Conservation (phyloP, 2,329 filamentous ascomycete species). For the Penicillium sp. region DNA sequence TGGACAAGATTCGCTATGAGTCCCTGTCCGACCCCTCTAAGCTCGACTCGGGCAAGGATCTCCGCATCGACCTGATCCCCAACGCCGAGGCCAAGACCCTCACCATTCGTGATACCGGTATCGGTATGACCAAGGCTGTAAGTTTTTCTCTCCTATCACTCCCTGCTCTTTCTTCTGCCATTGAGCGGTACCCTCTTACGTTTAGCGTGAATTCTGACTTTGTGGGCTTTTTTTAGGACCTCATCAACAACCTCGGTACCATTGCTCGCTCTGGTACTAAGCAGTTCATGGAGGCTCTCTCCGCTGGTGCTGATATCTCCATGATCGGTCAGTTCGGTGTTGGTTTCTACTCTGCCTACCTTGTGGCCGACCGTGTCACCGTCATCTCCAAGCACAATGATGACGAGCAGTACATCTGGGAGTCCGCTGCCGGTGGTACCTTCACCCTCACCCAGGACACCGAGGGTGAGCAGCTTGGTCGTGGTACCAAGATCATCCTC, state of each 20-base stretch:
- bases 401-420: constrained; percentile 99
- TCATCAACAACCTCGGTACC: constrained; percentile 99
- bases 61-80: constrained; percentile 97
- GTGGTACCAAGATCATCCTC: constrained; percentile 95
- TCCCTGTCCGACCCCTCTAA: constrained; percentile 92
- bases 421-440: constrained; percentile 92
- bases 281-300: constrained; percentile 99
- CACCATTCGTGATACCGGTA: constrained; percentile 94
- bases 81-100: constrained; percentile 96
- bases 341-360: constrained; percentile 99
- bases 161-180: too few species aligned
- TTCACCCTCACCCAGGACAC: constrained; percentile 89
- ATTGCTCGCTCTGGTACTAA: constrained; percentile 99
- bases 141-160: constrained; percentile 46
- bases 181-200: not conserved
- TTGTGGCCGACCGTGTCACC: constrained; percentile 90
- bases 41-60: constrained; percentile 94
- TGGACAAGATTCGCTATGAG: constrained; percentile 99
- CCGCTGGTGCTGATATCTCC: constrained; percentile 95
- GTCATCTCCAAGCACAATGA: constrained; percentile 99
- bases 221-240: too few species aligned
- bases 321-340: constrained; percentile 99
- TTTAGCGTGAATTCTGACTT: too few species aligned
- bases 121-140: constrained; percentile 99
- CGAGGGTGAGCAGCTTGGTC: constrained; percentile 80